Evolutionary conservation across 129 eudicot genomes (phyloP).

Genomic region (Solidago caesia): DNA sequence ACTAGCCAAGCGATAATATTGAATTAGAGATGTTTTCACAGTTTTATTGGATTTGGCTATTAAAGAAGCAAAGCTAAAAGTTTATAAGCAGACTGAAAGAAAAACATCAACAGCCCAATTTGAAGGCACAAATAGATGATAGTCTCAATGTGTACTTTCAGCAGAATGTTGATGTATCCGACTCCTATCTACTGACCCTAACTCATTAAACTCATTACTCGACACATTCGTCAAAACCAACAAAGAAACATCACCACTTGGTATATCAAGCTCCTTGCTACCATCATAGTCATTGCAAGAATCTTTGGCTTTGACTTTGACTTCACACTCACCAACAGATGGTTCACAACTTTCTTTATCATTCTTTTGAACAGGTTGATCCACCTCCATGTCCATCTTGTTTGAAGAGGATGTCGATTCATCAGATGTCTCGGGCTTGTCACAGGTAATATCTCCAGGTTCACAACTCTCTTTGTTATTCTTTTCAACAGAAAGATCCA

Average conservation of each 20-base stretch:
- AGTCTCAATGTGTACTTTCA: constrained; percentile 93
- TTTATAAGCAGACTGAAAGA: constrained; percentile 39
- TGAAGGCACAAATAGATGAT: constrained; percentile 23
- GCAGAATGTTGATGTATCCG: constrained; percentile 79
- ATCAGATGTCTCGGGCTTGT: neutral
- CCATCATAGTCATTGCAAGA: constrained; percentile 21
- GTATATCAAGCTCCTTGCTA: constrained; percentile 25
- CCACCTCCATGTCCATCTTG: constrained; percentile 35
- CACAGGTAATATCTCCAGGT: neutral
- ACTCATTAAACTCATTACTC: constrained; percentile 49
- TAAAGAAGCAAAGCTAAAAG: constrained; percentile 35
- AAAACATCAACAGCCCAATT: constrained; percentile 15
- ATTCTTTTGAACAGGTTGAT: constrained; percentile 10
- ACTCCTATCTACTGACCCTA: constrained; percentile 61
- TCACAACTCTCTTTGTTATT: constrained; percentile 14
- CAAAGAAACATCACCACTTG: constrained; percentile 14
- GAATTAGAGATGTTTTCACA: constrained; percentile 5
- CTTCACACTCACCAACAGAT: constrained; percentile 24
- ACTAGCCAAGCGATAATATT: constrained; percentile 16
- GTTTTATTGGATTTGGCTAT: constrained; percentile 39
- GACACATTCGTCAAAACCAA: constrained; percentile 39
- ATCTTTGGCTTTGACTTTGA: constrained; percentile 20
- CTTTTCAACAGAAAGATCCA: constrained; percentile 1
- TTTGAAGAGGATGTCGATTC: neutral
- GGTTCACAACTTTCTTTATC: constrained; percentile 16